Base-by-base conservation (phyloP, 1,284 basidiomycete genomes). In the Cryptococcus neoformans region DNA sequence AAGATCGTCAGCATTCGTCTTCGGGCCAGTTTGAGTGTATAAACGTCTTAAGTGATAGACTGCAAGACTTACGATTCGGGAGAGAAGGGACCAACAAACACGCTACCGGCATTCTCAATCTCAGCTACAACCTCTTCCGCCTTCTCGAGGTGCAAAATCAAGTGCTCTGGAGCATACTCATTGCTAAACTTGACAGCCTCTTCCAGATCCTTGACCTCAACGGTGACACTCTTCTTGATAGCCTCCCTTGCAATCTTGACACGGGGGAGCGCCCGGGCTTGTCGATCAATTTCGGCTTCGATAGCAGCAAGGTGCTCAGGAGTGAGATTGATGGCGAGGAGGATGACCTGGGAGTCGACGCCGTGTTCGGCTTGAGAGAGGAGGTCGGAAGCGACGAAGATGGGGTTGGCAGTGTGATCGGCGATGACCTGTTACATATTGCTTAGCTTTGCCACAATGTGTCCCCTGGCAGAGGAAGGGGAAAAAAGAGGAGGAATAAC, bases 321-420 rank as follows among this genome's bases (percentile, higher is more conserved):
- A 1, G 85, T 78, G 36, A 98, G 83, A 63, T 82, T 80, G 60
- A 97, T 85, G 11, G 87, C 84, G 54, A 99, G 87, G 51, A 99
- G 84, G 48, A 99, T 91, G 54, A 99, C 96, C 77, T 99, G 95
- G 8, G 94, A 98, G 79, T 99, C 96, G 38, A 93, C 85, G 44
- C 96, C 96, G 74, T 99, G 96, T 76, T 99, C 93, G 12, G 96
- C 96, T 80, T 99, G 96, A 4, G 92, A 95, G 34, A 99, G 83
- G 28, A 99, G 84, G 74, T 99, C 96, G 3, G 93, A 92, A 11
- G 96, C 96, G 42, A 99, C 92, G 67, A 96, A 97, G 3, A 87
- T 85, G 0, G 95, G 87, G 69, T 90, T 87, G 61, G 88, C 87
- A 2, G 87, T 87, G 58, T 85, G 79, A 76, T 99, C 96, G 39